Conservation (phyloP, 2,329 filamentous ascomycete genomes). For the Alternaria panax region DNA sequence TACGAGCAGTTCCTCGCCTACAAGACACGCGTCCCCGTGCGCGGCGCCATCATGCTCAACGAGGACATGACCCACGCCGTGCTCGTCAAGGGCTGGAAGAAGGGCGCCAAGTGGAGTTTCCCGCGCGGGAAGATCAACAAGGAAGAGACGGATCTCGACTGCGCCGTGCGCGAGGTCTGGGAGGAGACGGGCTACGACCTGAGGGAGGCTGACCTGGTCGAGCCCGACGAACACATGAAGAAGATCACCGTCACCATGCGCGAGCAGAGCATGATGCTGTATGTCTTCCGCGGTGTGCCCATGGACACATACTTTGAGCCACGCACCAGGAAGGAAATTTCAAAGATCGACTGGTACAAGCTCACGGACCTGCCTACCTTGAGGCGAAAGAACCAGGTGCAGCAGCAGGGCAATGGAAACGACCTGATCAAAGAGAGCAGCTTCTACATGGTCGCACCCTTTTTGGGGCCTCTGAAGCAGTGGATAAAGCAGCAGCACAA, state of each 20-base stretch:
- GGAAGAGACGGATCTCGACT: conserved; percentile 91
- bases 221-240: conserved; percentile 72
- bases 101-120: conserved; percentile 94
- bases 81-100: conserved; percentile 98
- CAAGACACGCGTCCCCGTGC: conserved; percentile 92
- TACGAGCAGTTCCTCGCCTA: conserved; percentile 94
- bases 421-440: conserved; percentile 75
- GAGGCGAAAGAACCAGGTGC: conserved; percentile 70
- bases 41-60: conserved; percentile 92
- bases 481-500: conserved; percentile 90
- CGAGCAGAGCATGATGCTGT: conserved; percentile 91
- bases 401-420: conserved; percentile 59
- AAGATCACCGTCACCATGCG: conserved; percentile 88
- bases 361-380: conserved; percentile 86
- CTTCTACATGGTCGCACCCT: conserved; percentile 98
- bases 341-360: conserved; percentile 94
- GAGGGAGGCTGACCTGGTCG: conserved; percentile 75
- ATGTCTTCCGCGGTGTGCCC: conserved; percentile 87
- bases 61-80: conserved; percentile 92
- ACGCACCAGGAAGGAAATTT: conserved; percentile 94
- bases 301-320: conserved; percentile 89
- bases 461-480: conserved; percentile 82
- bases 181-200: conserved; percentile 96
- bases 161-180: conserved; percentile 91
- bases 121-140: conserved; percentile 98